Evolutionary conservation across 192 early-diverging fungal species (phyloP), one percentile per base, ranked within the genome.

Genomic region (Radiomyces spectabilis): DNA sequence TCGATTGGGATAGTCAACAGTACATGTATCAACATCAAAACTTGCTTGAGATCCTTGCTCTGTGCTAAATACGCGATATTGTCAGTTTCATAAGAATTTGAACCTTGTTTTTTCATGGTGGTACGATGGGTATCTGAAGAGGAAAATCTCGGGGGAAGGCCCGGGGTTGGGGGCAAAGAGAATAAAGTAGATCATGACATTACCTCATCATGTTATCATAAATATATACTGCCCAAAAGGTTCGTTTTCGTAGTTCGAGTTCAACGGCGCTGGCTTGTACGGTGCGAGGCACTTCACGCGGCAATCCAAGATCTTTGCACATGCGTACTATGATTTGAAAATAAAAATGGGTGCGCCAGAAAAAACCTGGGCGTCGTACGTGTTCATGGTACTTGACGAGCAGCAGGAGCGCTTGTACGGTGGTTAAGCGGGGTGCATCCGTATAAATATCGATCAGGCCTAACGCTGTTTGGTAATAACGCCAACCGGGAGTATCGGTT

Each of bases 351-450:
- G 75, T 75, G 49, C 78, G 66, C 41, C 68, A 77, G 29, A 76
- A 74, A 43, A 78, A 81, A 21, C 79, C 79, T 21, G 71, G 61
- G 33, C 68, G 51, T 51, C 56, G 65, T 32, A 74, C 59, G 1
- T 64, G 63, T 46, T 81, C 79, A 35, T 81, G 76, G 38, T 75
- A 81, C 58, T 76, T 78, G 22, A 78, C 55, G 26, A 81, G 33
- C 41, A 81, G 46, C 9, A 81, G 34, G 10, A 77, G 46, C 1
- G 76, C 68, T 57, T 78, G 76, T 16, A 81, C 55, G 0, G 76
- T 78, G 15, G 79, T 76, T 26, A 81, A 43, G 32, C 79, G 47
- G 19, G 79, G 79, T 8, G 65, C 69, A 45, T 81, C 79, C 8
- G 71, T 41, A 2, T 69, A 71, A 29, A 67, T 58, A 34, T 81